Evolutionary conservation across 805 yeast species (phyloP), one percentile per base, ranked within the genome.

Genomic region (Myxozyma monticola): DNA sequence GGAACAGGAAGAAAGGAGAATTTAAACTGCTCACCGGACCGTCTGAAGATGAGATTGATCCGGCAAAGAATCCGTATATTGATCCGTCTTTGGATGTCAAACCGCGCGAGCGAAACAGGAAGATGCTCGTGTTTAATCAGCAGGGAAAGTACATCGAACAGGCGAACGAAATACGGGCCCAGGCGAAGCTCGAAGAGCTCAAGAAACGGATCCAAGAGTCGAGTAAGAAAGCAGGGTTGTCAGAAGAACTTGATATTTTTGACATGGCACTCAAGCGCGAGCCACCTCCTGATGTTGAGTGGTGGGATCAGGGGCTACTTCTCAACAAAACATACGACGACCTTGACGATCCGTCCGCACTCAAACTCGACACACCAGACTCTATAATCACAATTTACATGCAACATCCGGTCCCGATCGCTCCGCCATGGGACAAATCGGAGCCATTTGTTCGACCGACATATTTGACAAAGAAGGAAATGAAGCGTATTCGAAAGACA

Each of bases 271-370:
- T 75, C 61, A 66, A 69, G 49, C 21, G 36, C 22, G 64, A 62
- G 0, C 62, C 52, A 17, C 89, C 90, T 1, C 95, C 96, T 0
- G 54, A 49, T 1, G 67, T 82, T 1, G 96, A 89, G 66, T 88
- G 96, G 96, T 91, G 97, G 97, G 96, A 91, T 68, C 65, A 68
- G 46, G 79, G 79, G 1, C 77, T 79, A 41, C 58, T 85, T 1
- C 22, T 12, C 31, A 72, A 67, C 45, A 75, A 72, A 24, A 59
- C 60, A 0, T 68, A 72, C 21, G 58, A 60, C 12, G 56, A 49
- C 15, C 22, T 48, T 24, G 56, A 54, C 18, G 57, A 56, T 20
- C 54, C 56, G 10, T 59, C 40, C 14, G 25, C 56, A 8, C 60
- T 61, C n/a, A 62, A 57, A 20, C 56, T 65, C 17, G 64, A 62